Conservation (phyloP, 2,329 filamentous ascomycete genomes). For the Colletotrichum gloeosporioides region DNA sequence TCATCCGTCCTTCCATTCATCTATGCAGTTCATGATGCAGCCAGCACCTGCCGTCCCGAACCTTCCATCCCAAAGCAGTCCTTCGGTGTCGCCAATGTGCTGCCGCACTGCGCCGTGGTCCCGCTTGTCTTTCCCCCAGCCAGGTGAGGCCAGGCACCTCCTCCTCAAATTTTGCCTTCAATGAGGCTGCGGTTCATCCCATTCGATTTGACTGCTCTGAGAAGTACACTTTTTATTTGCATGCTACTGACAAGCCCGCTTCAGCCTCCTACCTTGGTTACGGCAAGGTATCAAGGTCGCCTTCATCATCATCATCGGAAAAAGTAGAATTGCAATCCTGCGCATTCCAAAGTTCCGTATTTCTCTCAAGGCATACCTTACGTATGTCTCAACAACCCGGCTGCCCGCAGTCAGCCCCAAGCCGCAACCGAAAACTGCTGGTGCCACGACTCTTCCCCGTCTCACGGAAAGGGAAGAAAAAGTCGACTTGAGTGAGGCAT, state of each 20-base stretch:
- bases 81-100: not conserved
- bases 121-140: not conserved
- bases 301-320: not conserved
- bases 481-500: not conserved
- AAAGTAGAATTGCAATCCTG: not conserved
- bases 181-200: not conserved
- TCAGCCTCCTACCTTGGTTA: not conserved
- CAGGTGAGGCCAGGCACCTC: not conserved
- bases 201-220: not conserved
- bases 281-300: not conserved
- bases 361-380: not conserved
- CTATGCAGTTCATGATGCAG: not conserved
- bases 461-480: not conserved
- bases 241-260: not conserved
- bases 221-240: not conserved
- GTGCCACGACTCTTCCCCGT: not conserved
- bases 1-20: not conserved
- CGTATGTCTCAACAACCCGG: not conserved
- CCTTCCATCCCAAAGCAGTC: not conserved
- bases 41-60: not conserved
- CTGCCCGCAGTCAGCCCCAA: not conserved
- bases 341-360: not conserved
- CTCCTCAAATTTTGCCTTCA: not conserved
- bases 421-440: not conserved
- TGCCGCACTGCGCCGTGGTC: not conserved